These are phyloP conservation scores for Gigaspora rosea DNA, from an alignment of 192 early-diverging fungal species.

Conservation along the genomic window DNA sequence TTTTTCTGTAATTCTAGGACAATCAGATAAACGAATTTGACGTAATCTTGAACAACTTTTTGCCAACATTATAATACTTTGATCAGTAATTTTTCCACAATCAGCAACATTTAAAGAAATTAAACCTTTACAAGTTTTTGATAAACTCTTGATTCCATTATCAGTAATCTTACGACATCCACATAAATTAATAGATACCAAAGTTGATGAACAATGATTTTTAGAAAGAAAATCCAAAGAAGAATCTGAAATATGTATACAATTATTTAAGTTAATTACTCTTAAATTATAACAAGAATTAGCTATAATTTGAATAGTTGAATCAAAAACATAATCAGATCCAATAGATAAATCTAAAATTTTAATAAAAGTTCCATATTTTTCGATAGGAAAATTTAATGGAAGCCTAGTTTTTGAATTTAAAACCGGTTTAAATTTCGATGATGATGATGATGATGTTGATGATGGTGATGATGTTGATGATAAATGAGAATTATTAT, in stretches of 20 bases:
- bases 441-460: too few species aligned
- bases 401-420: background rate
- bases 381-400: slow-evolving; percentile 18
- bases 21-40: slow-evolving; percentile 44
- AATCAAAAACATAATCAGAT: background rate
- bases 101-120: slow-evolving; percentile 11
- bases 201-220: slow-evolving; percentile 3
- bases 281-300: background rate
- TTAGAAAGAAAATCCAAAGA: background rate
- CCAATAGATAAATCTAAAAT: slow-evolving; percentile 4
- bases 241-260: background rate
- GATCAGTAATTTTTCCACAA: slow-evolving; percentile 23
- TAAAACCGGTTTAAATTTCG: background rate
- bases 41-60: slow-evolving; percentile 36
- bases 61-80: background rate
- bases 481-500: too few species aligned
- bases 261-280: background rate
- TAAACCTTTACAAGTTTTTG: slow-evolving; percentile 16
- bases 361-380: slow-evolving; percentile 4
- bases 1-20: slow-evolving; percentile 33
- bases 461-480: too few species aligned
- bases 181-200: slow-evolving; percentile 38
- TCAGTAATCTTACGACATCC: slow-evolving; percentile 47
- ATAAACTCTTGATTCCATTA: slow-evolving; percentile 35
- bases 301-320: background rate